Evolutionary conservation across 2,329 filamentous ascomycete species (phyloP), one percentile per base, ranked within the genome.

Genomic region (Botryotinia calthae): DNA sequence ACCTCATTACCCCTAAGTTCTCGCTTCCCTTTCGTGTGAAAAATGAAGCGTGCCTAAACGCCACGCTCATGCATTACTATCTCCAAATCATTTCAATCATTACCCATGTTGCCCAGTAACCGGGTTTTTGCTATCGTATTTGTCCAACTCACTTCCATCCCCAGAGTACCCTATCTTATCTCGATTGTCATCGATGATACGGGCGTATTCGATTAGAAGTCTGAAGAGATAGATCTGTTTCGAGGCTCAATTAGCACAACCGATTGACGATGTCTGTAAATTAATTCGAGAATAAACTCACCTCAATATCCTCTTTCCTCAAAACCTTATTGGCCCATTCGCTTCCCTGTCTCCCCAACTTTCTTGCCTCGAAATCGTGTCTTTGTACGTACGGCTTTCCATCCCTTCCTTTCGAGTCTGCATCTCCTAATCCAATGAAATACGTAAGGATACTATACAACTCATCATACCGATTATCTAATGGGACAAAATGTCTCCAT

Each of bases 401-500:
- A 70, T 84, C 86, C 0, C 82, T 82, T 72, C 85, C 84, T 74
- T 86, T 84, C 79, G 88, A 83, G 1, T 87, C 79, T 3, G 87
- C 81, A 34, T 78, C 78, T 25, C 79, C 84, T 76, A 90, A 89
- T 1, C 90, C 90, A 7, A 93, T 79, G 78, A 95, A 94, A 79
- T 93, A 95, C 73, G 91, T 88, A 85, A 94, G 86, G 72, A 93
- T 89, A 61, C 88, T 89, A 74, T 90, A 94, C 77, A 92, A 86
- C 76, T 95, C 93, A 51, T 87, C 83, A 78, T 90, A 94, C 1
- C 89, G 87, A 78, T 88, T 92, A 79, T 94, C 91, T 87, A 95
- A 90, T 25, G 93, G 93, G 2, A 94, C 90, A 77, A 93, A 95
- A 81, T 96, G 93, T 78, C 89, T 89, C 93, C 93, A 96, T 0